phyloP scores from a whole-genome alignment of 129 eudicot genomes.

The Tagetes erecta region DNA sequence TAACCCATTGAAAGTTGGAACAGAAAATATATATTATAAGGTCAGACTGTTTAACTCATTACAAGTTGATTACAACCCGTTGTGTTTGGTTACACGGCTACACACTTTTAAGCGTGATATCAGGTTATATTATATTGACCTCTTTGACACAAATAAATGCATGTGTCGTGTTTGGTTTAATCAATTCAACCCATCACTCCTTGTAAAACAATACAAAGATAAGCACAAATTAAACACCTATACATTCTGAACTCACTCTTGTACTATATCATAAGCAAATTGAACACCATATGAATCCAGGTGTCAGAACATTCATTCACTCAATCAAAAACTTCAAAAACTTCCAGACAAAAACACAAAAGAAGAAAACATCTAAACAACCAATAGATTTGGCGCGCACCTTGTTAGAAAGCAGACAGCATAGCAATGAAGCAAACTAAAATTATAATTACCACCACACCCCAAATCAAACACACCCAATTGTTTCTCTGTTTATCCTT shows the following conservation, averaged over 20 bases:
- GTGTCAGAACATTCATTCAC: neutral
- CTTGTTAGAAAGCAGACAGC: conserved; percentile 39
- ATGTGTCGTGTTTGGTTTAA: neutral
- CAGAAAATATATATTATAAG: no score
- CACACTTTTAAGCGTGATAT: neutral
- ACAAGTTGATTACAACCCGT: no score
- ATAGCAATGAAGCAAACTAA: conserved; percentile 60
- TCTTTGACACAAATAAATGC: neutral
- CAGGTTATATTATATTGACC: neutral
- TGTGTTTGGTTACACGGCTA: neutral
- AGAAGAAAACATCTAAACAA: neutral
- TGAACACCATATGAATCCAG: conserved; percentile 1
- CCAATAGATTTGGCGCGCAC: conserved; percentile 2
- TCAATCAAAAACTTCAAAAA: no score
- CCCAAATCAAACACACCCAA: conserved; percentile 62
- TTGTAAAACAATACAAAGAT: neutral
- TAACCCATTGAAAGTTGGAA: no score
- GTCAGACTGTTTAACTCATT: neutral
- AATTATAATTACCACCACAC: conserved; percentile 48
- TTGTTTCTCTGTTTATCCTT: conserved; percentile 51
- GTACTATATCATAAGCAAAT: neutral
- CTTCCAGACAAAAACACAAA: neutral
- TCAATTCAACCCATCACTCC: neutral
- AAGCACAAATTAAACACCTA: neutral
- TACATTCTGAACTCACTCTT: conserved; percentile 10